Evolutionary conservation across 2,329 filamentous ascomycete species (phyloP).

Genomic region (Trichoderma semiorbis): DNA sequence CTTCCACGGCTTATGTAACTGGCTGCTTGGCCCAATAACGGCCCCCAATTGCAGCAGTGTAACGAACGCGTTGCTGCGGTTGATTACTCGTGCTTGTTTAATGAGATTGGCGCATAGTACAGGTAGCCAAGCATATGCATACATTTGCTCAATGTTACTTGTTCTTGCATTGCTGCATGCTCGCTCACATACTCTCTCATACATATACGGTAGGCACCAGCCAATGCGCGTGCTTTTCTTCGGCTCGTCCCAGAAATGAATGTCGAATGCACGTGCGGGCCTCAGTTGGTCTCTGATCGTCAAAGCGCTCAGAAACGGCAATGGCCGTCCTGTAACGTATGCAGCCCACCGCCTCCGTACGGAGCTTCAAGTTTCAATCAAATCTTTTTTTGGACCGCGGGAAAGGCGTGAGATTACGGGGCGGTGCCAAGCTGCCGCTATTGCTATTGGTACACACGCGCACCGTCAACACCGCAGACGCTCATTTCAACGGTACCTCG

Average conservation of each 20-base stretch:
- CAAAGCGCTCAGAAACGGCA: background rate
- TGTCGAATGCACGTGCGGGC: background rate
- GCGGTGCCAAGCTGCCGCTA: conserved; percentile 9
- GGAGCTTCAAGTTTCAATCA: background rate
- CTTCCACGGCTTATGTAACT: background rate
- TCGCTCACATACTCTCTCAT: background rate
- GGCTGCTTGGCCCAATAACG: background rate
- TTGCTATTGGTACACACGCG: background rate
- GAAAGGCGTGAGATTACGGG: conserved; percentile 7
- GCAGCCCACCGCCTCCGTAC: background rate
- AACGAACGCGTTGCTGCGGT: background rate
- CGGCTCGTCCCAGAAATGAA: background rate
- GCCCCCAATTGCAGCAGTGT: background rate
- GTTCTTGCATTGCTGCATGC: background rate
- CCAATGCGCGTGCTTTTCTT: background rate
- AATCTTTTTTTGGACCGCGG: background rate
- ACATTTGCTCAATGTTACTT: background rate
- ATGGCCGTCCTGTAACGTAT: background rate
- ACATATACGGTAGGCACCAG: background rate
- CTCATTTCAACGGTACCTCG: background rate
- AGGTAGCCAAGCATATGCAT: background rate
- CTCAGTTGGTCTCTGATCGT: background rate
- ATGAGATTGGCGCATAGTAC: background rate
- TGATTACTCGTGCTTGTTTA: background rate
- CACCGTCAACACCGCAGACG: conserved; percentile 12